A percentile compares a stretch with the other conserved stretches of the same genome.
These are phyloP conservation scores for Talaromyces sp. DNA, from an alignment of 2,329 filamentous ascomycete genomes.

Conservation along the genomic window DNA sequence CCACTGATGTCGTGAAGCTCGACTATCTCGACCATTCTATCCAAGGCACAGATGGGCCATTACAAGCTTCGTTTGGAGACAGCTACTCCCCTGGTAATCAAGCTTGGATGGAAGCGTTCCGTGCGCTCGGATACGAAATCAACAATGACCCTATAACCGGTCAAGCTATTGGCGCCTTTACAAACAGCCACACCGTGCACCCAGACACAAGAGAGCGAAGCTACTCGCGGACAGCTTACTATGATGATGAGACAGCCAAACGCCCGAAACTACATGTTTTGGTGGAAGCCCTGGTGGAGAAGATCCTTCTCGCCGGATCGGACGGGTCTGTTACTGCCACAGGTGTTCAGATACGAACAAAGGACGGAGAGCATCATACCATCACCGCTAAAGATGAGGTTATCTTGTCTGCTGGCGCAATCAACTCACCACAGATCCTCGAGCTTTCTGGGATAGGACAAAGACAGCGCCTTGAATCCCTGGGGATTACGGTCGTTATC, in stretches of 20 bases:
- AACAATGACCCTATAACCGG: conserved; percentile 30
- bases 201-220: conserved; percentile 30
- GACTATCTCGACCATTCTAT: conserved; percentile 4
- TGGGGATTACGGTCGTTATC: conserved; percentile 40
- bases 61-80: conserved; percentile 11
- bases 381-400: conserved; percentile 45
- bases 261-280: conserved; percentile 46
- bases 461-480: conserved; percentile 35
- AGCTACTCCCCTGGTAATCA: conserved; percentile 7
- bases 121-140: conserved; percentile 6
- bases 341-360: conserved; percentile 41
- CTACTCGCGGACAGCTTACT: conserved; percentile 39
- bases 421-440: conserved; percentile 54
- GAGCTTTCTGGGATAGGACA: conserved; percentile 59
- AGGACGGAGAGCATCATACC: conserved; percentile 29
- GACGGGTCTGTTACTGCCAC: conserved; percentile 10
- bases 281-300: conserved; percentile 41
- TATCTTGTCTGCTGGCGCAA: conserved; percentile 55
- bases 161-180: conserved; percentile 35
- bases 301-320: conserved; percentile 18
- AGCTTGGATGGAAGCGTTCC: conserved; percentile 14
- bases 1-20: conserved; percentile 4
- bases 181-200: conserved; percentile 29
- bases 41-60: conserved; percentile 6
- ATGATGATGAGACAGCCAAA: conserved; percentile 23